phyloP scores from a whole-genome alignment of 495 filamentous ascomycete species.

The Aspergillus nidulans region DNA sequence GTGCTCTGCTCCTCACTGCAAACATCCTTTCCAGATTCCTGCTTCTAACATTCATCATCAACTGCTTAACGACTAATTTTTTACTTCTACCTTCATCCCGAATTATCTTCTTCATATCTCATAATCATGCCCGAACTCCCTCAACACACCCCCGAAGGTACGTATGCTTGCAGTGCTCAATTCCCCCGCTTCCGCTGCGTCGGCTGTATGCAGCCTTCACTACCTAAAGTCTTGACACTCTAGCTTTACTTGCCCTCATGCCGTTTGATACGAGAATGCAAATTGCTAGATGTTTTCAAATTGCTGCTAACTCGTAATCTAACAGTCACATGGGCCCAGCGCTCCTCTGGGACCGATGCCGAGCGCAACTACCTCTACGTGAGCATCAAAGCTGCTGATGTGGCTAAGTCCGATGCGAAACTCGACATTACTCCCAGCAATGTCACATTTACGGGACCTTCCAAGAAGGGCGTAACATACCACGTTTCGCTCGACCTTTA shows the following conservation, averaged over 20 bases:
- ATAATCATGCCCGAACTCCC: slow-evolving; percentile 29
- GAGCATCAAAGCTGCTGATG: slow-evolving; percentile 80
- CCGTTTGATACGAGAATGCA: too few relatives aligned
- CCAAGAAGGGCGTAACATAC: slow-evolving; percentile 78
- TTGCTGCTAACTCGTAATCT: slow-evolving; percentile 18
- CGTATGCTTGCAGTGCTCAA: slow-evolving; percentile 21
- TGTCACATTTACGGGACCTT: slow-evolving; percentile 76
- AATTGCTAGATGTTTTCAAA: too few relatives aligned
- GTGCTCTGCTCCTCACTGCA: slow-evolving; percentile 13
- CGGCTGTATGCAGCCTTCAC: slow-evolving; percentile 9
- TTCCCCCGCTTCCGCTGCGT: slow-evolving; percentile 30
- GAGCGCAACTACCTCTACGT: slow-evolving; percentile 91
- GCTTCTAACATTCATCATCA: slow-evolving; percentile 14
- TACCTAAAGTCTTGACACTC: not conserved
- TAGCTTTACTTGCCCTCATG: not conserved
- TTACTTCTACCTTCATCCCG: slow-evolving; percentile 9
- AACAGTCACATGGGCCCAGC: slow-evolving; percentile 94
- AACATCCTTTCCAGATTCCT: slow-evolving; percentile 10
- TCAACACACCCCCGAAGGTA: slow-evolving; percentile 39
- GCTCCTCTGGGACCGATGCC: slow-evolving; percentile 73
- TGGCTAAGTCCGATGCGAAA: slow-evolving; percentile 62
- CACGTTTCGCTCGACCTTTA: slow-evolving; percentile 84
- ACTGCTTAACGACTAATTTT: not conserved
- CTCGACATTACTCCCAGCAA: slow-evolving; percentile 73
- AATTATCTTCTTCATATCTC: slow-evolving; percentile 11